Conservation (phyloP, 805 yeast genomes). For the Pichia pseudocactophila region DNA sequence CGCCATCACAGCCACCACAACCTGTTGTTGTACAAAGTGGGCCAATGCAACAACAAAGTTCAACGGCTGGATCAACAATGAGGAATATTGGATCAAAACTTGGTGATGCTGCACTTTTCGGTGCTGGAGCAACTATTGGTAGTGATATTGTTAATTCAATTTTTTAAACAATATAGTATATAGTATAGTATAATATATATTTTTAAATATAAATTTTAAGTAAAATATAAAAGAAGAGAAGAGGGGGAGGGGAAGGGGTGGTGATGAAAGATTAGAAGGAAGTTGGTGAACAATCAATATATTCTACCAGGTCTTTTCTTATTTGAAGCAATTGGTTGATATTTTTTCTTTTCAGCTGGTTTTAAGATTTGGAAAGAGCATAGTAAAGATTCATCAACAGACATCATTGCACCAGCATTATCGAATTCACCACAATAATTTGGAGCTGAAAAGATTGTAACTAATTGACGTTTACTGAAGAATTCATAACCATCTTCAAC, state of each 20-base stretch:
- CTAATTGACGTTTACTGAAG: slow-evolving; percentile 91
- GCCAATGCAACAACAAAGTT: slow-evolving; percentile 13
- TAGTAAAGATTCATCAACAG: slow-evolving; percentile 90
- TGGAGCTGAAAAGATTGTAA: slow-evolving; percentile 93
- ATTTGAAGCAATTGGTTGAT: slow-evolving; percentile 17
- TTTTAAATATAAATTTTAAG: neutral
- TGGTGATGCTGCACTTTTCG: slow-evolving; percentile 93
- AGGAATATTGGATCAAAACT: slow-evolving; percentile 75
- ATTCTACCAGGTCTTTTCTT: slow-evolving; percentile 11
- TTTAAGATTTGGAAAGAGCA: slow-evolving; percentile 95
- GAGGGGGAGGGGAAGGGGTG: too few relatives aligned
- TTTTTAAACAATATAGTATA: slow-evolving; percentile 14
- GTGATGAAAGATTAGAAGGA: neutral
- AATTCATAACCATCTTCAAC: slow-evolving; percentile 99
- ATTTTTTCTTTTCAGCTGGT: slow-evolving; percentile 94
- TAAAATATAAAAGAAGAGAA: neutral
- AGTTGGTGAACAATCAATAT: slow-evolving; percentile 1
- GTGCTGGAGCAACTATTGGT: slow-evolving; percentile 96
- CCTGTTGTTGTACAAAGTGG: slow-evolving; percentile 14
- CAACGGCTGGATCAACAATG: slow-evolving; percentile 20
- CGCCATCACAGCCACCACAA: slow-evolving; percentile 11
- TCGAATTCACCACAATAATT: slow-evolving; percentile 99
- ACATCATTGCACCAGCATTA: slow-evolving; percentile 99
- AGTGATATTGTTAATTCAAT: slow-evolving; percentile 61
- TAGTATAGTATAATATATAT: neutral